Percentiles rank a stretch among this genome's conserved stretches.
phyloP scores from a whole-genome alignment of 371 early-diverging fungal species.

The Mortierella sp. region DNA sequence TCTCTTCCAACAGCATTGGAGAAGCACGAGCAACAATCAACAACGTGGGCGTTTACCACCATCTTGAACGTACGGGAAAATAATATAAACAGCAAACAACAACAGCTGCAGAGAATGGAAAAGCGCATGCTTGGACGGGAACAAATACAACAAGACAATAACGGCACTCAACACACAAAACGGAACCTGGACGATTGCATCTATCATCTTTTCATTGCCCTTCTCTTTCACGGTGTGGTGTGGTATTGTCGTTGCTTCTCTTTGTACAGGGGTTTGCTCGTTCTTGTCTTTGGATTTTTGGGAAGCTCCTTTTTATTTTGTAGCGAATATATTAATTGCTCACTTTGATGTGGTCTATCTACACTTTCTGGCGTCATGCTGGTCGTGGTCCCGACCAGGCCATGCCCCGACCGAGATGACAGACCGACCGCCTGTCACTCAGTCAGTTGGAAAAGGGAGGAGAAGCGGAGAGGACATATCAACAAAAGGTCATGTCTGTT shows the following conservation, averaged over 20 bases:
- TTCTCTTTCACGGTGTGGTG: background rate
- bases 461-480: background rate
- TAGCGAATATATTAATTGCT: constrained; percentile 12
- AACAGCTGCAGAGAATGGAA: background rate
- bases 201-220: background rate
- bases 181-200: background rate
- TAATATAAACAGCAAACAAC: background rate
- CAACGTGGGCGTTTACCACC: constrained; percentile 8
- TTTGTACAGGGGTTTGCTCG: background rate
- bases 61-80: constrained; percentile 10
- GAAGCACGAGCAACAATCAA: background rate
- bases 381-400: background rate
- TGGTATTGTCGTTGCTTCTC: background rate
- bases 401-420: background rate
- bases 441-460: background rate
- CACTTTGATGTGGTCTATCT: constrained; percentile 9
- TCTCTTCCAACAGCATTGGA: background rate
- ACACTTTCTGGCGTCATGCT: background rate
- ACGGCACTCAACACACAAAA: background rate
- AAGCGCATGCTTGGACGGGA: background rate
- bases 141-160: background rate
- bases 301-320: constrained; percentile 7
- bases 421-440: background rate
- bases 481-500: background rate
- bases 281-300: background rate